A percentile compares a stretch with the other conserved stretches of the same genome.
Conservation (phyloP, 1,284 basidiomycete genomes). For the Polyporus tsugae region DNA sequence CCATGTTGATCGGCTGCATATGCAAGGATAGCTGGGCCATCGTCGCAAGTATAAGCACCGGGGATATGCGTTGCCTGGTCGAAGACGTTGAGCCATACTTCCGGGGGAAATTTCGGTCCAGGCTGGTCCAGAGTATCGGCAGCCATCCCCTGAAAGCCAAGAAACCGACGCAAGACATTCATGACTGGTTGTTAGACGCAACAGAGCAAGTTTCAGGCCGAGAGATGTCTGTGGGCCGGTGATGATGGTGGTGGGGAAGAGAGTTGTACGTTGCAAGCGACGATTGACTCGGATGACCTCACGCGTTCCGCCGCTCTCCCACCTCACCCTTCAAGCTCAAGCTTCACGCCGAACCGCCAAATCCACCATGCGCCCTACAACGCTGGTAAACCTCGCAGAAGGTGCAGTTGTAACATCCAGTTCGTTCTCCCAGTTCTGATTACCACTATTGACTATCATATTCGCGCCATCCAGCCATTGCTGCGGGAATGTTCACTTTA, state of each 20-base stretch:
- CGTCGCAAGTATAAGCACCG: conserved; percentile 39
- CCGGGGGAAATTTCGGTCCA: conserved; percentile 29
- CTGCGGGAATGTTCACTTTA: conserved; percentile 61
- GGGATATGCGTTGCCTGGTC: conserved; percentile 41
- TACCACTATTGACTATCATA: conserved; percentile 35
- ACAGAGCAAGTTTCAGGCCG: neutral
- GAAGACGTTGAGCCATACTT: conserved; percentile 46
- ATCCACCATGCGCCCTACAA: conserved; percentile 47
- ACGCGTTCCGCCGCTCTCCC: neutral
- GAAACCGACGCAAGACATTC: neutral
- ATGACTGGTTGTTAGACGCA: neutral
- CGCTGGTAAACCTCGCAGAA: conserved; percentile 57
- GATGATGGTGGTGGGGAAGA: conserved; percentile 1
- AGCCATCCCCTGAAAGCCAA: neutral
- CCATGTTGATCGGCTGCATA: conserved; percentile 43
- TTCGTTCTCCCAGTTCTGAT: conserved; percentile 56
- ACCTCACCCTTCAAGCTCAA: neutral
- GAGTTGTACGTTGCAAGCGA: neutral
- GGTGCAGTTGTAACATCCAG: conserved; percentile 76
- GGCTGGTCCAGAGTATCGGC: neutral
- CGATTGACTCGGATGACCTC: neutral
- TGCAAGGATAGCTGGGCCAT: conserved; percentile 39
- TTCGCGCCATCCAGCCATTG: conserved; percentile 46
- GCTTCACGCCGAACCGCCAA: neutral
- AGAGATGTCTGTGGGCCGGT: neutral